These are phyloP conservation scores for Acer campestre DNA, from an alignment of 345 rosid species.

Conservation along the genomic window DNA sequence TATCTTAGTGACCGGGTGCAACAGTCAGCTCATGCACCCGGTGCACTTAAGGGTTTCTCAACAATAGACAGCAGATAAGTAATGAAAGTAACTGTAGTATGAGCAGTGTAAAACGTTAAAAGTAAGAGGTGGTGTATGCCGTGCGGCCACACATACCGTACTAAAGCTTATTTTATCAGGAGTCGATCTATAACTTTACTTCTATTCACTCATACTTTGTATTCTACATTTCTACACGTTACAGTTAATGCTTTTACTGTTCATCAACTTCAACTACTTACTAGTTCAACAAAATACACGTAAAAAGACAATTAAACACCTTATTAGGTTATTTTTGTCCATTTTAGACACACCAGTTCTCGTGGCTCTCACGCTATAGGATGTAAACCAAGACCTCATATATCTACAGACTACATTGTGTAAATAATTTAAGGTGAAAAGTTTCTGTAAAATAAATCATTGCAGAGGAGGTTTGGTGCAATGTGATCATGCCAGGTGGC, in stretches of 20 bases:
- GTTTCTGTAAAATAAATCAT: no score
- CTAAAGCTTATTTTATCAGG: neutral
- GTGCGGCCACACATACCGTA: constrained; percentile 8
- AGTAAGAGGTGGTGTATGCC: constrained; percentile 14
- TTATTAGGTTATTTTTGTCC: no score
- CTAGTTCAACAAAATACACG: neutral
- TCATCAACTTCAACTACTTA: neutral
- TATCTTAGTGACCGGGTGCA: no score
- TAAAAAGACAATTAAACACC: neutral
- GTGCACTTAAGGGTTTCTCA: no score
- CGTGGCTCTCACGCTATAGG: no score
- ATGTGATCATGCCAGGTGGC: no score
- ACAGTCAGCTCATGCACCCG: no score
- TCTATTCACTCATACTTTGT: constrained; percentile 10
- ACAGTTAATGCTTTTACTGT: neutral
- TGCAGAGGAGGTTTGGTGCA: no score
- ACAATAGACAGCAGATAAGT: neutral
- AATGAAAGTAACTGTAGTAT: constrained; percentile 20
- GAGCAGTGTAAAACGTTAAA: constrained; percentile 22
- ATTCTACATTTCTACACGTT: neutral
- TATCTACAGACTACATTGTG: no score
- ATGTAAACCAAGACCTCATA: no score
- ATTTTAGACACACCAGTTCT: no score
- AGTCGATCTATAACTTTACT: constrained; percentile 27
- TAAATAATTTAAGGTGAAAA: no score